Conservation (phyloP, 345 rosid genomes). For the Bretschneidera sinensis region DNA sequence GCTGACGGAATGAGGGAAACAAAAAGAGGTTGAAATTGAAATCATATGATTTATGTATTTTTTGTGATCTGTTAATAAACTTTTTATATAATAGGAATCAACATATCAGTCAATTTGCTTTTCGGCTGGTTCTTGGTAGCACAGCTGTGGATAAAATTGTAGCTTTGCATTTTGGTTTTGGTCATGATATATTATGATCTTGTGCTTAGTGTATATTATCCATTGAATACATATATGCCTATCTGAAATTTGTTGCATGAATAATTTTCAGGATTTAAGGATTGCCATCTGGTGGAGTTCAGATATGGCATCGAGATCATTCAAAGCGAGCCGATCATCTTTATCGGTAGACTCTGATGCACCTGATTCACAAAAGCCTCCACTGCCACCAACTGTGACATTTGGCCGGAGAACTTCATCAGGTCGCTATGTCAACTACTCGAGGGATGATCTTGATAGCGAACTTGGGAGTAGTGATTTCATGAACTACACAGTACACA, state of each 20-base stretch:
- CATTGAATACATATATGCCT: neutral
- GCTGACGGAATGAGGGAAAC: too few relatives aligned
- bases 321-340: constrained; percentile 51
- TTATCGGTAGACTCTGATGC: constrained; percentile 62
- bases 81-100: too few relatives aligned
- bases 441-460: constrained; percentile 92
- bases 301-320: constrained; percentile 65
- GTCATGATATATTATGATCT: constrained; percentile 3
- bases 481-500: constrained; percentile 80
- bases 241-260: constrained; percentile 5
- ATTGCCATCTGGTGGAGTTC: constrained; percentile 14
- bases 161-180: constrained; percentile 4
- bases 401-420: constrained; percentile 82
- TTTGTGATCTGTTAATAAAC: too few relatives aligned
- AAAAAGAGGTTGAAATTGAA: too few relatives aligned
- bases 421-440: constrained; percentile 81
- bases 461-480: constrained; percentile 71
- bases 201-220: neutral
- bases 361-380: constrained; percentile 53
- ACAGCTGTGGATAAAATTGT: neutral
- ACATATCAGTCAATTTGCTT: neutral
- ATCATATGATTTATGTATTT: too few relatives aligned
- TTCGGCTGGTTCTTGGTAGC: neutral
- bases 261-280: constrained; percentile 38
- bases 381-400: constrained; percentile 54